These are phyloP conservation scores for Amaranthus hypochondriacus DNA, from an alignment of 148 eudicot genomes.

Conservation along the genomic window DNA sequence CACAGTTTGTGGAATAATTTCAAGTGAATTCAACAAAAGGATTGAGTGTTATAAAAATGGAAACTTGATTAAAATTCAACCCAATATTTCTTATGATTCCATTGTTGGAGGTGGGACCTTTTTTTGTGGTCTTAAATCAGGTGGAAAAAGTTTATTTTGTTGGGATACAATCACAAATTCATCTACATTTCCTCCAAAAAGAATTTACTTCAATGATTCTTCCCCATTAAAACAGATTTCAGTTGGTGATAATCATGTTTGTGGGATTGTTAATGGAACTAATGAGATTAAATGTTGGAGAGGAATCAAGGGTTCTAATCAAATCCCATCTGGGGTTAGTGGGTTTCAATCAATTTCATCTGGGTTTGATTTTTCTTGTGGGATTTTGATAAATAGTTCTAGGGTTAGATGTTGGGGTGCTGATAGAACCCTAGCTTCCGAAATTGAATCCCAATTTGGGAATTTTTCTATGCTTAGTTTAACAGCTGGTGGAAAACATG, in stretches of 20 bases:
- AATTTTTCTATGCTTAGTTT: slow-evolving; percentile 40
- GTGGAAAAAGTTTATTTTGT: slow-evolving; percentile 58
- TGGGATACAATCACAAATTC: slow-evolving; percentile 44
- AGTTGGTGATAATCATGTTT: slow-evolving; percentile 59
- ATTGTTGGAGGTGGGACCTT: slow-evolving; percentile 62
- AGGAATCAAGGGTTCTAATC: slow-evolving; percentile 25
- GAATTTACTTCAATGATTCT: slow-evolving; percentile 40
- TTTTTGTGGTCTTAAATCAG: slow-evolving; percentile 68
- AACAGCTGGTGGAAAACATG: slow-evolving; percentile 53
- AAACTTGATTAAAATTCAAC: slow-evolving; percentile 18
- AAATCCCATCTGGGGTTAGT: slow-evolving; percentile 2
- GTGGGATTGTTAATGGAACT: slow-evolving; percentile 38
- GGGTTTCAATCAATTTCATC: slow-evolving; percentile 53
- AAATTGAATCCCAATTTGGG: slow-evolving; percentile 35
- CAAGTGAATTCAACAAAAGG: slow-evolving; percentile 37
- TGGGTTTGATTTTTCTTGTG: slow-evolving; percentile 76
- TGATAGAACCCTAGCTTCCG: slow-evolving; percentile 24
- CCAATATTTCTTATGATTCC: slow-evolving; percentile 51
- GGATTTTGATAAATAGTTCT: slow-evolving; percentile 30
- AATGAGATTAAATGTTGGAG: slow-evolving; percentile 32
- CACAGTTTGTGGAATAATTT: slow-evolving; percentile 67
- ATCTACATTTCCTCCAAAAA: slow-evolving; percentile 38
- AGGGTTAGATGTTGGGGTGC: slow-evolving; percentile 74
- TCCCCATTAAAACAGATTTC: slow-evolving; percentile 36
- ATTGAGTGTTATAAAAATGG: slow-evolving; percentile 46